Evolutionary conservation across 2,329 filamentous ascomycete genomes (phyloP).

Genomic region (Alternaria sp.): DNA sequence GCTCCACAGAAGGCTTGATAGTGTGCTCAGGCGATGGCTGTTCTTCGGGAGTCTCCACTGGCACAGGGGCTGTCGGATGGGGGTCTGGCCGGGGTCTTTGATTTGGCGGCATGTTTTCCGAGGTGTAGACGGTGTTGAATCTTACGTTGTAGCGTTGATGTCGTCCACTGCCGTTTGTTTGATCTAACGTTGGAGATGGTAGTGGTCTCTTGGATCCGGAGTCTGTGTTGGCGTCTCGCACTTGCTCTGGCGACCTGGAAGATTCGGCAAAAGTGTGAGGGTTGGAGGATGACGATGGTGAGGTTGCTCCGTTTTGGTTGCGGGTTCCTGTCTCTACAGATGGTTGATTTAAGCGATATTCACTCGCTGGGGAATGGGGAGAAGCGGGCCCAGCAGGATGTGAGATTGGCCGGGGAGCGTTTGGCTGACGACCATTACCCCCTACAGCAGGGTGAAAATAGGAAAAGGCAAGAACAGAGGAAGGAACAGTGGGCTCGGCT

Average conservation of each 20-base stretch:
- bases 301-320: conserved; percentile 10
- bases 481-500: conserved; percentile 16
- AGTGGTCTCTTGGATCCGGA: conserved; percentile 13
- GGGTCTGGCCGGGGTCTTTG: conserved; percentile 30
- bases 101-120: conserved; percentile 26
- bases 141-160: conserved; percentile 39
- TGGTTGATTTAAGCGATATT: conserved; percentile 12
- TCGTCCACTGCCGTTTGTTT: conserved; percentile 21
- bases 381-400: conserved; percentile 16
- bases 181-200: conserved; percentile 16
- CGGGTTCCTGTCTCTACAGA: conserved; percentile 11
- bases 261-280: conserved; percentile 6
- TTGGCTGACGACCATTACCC: conserved; percentile 19
- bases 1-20: conserved; percentile 17
- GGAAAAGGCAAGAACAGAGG: conserved; percentile 22
- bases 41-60: conserved; percentile 15
- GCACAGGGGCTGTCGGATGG: conserved; percentile 10
- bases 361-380: conserved; percentile 11
- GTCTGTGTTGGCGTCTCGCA: conserved; percentile 15
- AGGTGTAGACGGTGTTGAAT: conserved; percentile 31
- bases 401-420: conserved; percentile 14
- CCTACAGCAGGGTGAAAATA: conserved; percentile 12
- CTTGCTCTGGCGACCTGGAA: conserved; percentile 23
- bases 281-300: conserved; percentile 12
- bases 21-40: conserved; percentile 12